Evolutionary conservation across 1,284 basidiomycete genomes (phyloP).

Genomic region (Neolentinus lepideus): DNA sequence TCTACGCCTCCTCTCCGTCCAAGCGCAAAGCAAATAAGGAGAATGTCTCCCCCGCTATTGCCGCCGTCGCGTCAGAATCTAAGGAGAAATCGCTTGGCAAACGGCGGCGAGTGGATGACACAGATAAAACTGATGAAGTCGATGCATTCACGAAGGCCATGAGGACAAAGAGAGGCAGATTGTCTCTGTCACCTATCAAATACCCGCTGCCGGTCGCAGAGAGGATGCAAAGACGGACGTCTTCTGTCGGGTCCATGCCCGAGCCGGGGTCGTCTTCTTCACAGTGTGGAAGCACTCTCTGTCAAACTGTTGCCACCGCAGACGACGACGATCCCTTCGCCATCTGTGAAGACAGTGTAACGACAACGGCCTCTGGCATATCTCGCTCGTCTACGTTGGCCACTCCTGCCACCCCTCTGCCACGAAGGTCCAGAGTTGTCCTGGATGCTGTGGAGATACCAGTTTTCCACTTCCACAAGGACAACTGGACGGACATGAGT

Average conservation of each 20-base stretch:
- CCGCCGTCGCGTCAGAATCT: background rate
- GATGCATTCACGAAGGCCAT: background rate
- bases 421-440: slow-evolving; percentile 24
- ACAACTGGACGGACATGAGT: slow-evolving; percentile 5
- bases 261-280: background rate
- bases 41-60: background rate
- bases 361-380: background rate
- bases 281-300: background rate
- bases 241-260: background rate
- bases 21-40: background rate
- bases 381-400: background rate
- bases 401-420: background rate
- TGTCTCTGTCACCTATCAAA: background rate
- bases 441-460: slow-evolving; percentile 53
- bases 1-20: background rate
- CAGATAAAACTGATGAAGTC: background rate
- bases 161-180: background rate
- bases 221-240: background rate
- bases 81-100: background rate
- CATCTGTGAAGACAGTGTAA: background rate
- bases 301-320: background rate
- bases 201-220: background rate
- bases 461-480: slow-evolving; percentile 12
- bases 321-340: background rate
- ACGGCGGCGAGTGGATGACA: background rate